phyloP scores from a whole-genome alignment of 768 basidiomycete species.

The Boletus rubroflammeus region DNA sequence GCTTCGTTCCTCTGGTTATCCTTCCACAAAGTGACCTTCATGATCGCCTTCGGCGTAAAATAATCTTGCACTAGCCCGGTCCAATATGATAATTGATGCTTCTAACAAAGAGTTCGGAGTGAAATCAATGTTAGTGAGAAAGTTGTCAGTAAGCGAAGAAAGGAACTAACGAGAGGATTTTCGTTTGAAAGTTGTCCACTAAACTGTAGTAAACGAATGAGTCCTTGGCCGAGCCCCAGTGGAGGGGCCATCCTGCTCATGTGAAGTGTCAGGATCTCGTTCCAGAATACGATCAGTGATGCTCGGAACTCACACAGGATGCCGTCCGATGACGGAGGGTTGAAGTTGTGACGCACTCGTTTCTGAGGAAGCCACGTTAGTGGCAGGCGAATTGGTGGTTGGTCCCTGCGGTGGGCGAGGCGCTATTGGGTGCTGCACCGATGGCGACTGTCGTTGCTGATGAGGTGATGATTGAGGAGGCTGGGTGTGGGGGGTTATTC shows the following conservation, averaged over 20 bases:
- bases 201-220: conserved; percentile 64
- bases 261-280: conserved; percentile 14
- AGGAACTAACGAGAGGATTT: conserved; percentile 39
- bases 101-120: conserved; percentile 33
- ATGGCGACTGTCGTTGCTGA: conserved; percentile 33
- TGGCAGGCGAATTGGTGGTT: conserved; percentile 20
- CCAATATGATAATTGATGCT: conserved; percentile 69
- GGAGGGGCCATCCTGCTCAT: conserved; percentile 31
- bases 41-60: conserved; percentile 64
- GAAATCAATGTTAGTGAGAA: conserved; percentile 4
- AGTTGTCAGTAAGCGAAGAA: neutral
- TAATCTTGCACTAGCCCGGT: conserved; percentile 59
- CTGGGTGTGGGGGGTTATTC: conserved; percentile 36
- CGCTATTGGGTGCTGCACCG: conserved; percentile 36
- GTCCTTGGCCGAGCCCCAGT: conserved; percentile 59
- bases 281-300: neutral
- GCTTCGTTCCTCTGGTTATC: conserved; percentile 76
- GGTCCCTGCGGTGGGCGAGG: conserved; percentile 34
- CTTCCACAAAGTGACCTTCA: conserved; percentile 87
- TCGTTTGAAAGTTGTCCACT: conserved; percentile 62
- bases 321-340: conserved; percentile 25
- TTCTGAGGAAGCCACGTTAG: conserved; percentile 26
- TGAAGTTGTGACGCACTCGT: conserved; percentile 33
- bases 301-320: conserved; percentile 30
- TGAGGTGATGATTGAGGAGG: conserved; percentile 32